phyloP scores from a whole-genome alignment of 768 basidiomycete genomes.

The Aureoboletus auriporus region DNA sequence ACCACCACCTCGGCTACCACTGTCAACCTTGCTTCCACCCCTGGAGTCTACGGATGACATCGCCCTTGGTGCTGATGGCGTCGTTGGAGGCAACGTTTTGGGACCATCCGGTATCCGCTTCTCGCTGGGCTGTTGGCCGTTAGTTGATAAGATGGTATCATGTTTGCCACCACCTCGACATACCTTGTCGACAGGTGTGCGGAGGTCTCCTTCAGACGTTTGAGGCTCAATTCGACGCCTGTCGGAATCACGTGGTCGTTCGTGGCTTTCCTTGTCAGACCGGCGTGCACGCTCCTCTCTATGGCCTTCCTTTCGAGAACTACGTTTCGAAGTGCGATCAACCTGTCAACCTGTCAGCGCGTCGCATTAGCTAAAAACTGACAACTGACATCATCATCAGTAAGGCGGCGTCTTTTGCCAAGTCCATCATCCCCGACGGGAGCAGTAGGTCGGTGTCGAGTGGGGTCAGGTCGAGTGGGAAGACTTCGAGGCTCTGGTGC shows the following conservation, averaged over 20 bases:
- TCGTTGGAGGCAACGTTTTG: conserved; percentile 50
- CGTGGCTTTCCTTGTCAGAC: conserved; percentile 65
- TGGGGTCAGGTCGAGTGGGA: conserved; percentile 56
- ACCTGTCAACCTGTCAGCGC: conserved; percentile 38
- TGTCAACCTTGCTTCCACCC: conserved; percentile 37
- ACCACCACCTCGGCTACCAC: conserved; percentile 38
- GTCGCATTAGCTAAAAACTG: background rate
- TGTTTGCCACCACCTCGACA: conserved; percentile 10
- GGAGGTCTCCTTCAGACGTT: conserved; percentile 44
- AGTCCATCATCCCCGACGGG: conserved; percentile 57
- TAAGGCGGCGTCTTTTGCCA: conserved; percentile 65
- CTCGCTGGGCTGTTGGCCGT: conserved; percentile 39
- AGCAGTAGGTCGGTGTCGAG: conserved; percentile 47
- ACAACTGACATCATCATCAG: conserved; percentile 69
- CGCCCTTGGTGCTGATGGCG: conserved; percentile 68
- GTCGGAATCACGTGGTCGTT: conserved; percentile 64
- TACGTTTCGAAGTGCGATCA: conserved; percentile 77
- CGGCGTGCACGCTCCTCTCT: conserved; percentile 72
- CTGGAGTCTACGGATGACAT: conserved; percentile 55
- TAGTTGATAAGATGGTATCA: conserved; percentile 2
- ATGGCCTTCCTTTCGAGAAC: conserved; percentile 72
- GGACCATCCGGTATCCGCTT: conserved; percentile 56
- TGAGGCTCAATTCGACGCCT: conserved; percentile 66
- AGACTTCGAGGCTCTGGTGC: conserved; percentile 51
- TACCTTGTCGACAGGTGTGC: conserved; percentile 62